phyloP scores from a whole-genome alignment of 495 filamentous ascomycete genomes.

The Symbiotaphrina buchneri region DNA sequence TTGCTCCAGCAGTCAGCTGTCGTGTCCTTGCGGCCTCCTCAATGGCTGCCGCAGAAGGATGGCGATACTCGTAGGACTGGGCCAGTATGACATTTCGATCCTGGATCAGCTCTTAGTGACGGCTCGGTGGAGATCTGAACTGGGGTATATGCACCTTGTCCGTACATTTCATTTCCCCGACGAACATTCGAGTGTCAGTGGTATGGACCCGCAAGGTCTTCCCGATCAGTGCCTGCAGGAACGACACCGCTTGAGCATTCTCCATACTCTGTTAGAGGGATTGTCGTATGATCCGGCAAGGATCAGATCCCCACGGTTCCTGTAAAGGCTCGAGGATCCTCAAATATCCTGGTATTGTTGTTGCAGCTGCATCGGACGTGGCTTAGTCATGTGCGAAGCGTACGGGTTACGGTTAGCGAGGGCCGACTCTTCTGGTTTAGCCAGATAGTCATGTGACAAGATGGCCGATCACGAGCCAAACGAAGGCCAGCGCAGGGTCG shows the following conservation, averaged over 20 bases:
- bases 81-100: slow-evolving; percentile 72
- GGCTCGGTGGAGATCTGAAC: not conserved
- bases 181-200: slow-evolving; percentile 70
- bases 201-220: slow-evolving; percentile 58
- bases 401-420: too few species aligned
- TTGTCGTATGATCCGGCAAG: too few species aligned
- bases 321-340: too few species aligned
- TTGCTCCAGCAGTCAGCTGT: slow-evolving; percentile 9
- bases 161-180: slow-evolving; percentile 81
- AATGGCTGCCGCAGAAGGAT: slow-evolving; percentile 21
- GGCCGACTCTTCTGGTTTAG: too few species aligned
- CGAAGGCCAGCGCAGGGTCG: too few species aligned
- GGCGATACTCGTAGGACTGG: slow-evolving; percentile 71
- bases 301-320: too few species aligned
- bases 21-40: slow-evolving; percentile 10
- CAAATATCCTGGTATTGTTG: too few species aligned
- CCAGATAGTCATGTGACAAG: too few species aligned
- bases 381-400: too few species aligned
- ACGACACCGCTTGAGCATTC: slow-evolving; percentile 3
- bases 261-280: too few species aligned
- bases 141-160: slow-evolving; percentile 42
- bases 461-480: too few species aligned
- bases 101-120: slow-evolving; percentile 13
- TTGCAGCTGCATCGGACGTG: too few species aligned
- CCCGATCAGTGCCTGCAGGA: slow-evolving; percentile 23